A percentile compares a stretch with the other conserved stretches of the same genome.
Evolutionary conservation across 768 basidiomycete species (phyloP).

Genomic region (Crassisporium funariophilum): DNA sequence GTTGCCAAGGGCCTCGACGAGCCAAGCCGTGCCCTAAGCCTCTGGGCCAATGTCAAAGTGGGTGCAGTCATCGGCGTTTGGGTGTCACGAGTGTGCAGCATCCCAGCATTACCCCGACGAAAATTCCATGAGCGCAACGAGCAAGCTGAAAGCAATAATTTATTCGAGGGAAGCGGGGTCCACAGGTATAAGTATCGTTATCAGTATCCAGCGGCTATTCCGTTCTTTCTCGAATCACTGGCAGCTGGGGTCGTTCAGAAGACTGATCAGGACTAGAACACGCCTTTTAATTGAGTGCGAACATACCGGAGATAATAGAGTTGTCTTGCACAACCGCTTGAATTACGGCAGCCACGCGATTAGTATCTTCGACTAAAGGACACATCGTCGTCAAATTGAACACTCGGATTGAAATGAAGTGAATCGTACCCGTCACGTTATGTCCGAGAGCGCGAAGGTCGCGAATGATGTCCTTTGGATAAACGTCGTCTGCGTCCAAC

Average conservation of each 20-base stretch:
- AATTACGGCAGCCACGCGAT: slow-evolving; percentile 74
- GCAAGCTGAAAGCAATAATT: neutral
- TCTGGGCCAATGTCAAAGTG: no score
- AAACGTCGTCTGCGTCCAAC: slow-evolving; percentile 64
- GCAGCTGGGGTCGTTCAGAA: slow-evolving; percentile 52
- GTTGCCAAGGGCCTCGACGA: no score
- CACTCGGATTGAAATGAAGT: slow-evolving; percentile 2
- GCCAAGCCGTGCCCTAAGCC: no score
- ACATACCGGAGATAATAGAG: slow-evolving; percentile 65
- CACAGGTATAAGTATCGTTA: neutral
- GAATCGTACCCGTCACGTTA: slow-evolving; percentile 58
- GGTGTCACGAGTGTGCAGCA: neutral
- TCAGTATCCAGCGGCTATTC: slow-evolving; percentile 83
- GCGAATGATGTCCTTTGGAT: slow-evolving; percentile 57
- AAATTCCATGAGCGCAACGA: neutral
- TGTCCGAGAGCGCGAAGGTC: slow-evolving; percentile 67
- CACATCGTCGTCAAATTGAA: neutral
- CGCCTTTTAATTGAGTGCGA: slow-evolving; percentile 2
- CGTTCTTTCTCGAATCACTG: slow-evolving; percentile 91
- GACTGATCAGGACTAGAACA: neutral
- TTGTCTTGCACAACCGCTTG: slow-evolving; percentile 61
- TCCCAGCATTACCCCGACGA: neutral
- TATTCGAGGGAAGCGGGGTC: neutral
- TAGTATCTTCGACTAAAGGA: slow-evolving; percentile 58
- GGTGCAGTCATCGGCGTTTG: no score